Conservation (phyloP, 2,329 filamentous ascomycete genomes). For the Diaporthe batatas region DNA sequence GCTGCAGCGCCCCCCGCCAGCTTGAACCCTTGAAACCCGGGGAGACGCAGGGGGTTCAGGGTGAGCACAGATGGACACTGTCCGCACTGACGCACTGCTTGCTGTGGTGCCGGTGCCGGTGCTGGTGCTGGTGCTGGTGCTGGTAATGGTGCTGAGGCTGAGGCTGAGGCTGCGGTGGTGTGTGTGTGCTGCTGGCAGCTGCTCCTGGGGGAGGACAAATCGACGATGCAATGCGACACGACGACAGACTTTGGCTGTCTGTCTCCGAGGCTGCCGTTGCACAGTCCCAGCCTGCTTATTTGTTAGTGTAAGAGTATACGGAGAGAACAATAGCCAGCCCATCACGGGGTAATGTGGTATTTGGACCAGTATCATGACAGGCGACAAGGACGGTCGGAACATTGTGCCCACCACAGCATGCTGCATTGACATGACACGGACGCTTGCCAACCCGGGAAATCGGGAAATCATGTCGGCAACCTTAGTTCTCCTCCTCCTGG, state of each 20-base stretch:
- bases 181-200: not conserved
- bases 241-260: not conserved
- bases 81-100: constrained; percentile 15
- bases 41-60: constrained; percentile 31
- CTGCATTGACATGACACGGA: constrained; percentile 35
- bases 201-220: no score
- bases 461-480: constrained; percentile 28
- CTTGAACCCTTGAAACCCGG: constrained; percentile 32
- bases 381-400: not conserved
- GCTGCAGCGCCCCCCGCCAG: constrained; percentile 28
- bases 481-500: not conserved
- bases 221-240: no score
- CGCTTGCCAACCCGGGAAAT: constrained; percentile 15
- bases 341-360: not conserved
- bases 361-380: not conserved
- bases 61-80: constrained; percentile 21
- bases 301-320: no score
- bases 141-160: not conserved
- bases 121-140: no score
- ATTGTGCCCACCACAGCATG: constrained; percentile 19
- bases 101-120: not conserved
- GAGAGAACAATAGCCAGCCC: not conserved
- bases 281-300: constrained; percentile 1
- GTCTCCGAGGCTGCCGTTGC: not conserved
- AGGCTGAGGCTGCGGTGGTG: not conserved